Conservation (phyloP, 2,329 filamentous ascomycete genomes). For the Catunica adiposa region DNA sequence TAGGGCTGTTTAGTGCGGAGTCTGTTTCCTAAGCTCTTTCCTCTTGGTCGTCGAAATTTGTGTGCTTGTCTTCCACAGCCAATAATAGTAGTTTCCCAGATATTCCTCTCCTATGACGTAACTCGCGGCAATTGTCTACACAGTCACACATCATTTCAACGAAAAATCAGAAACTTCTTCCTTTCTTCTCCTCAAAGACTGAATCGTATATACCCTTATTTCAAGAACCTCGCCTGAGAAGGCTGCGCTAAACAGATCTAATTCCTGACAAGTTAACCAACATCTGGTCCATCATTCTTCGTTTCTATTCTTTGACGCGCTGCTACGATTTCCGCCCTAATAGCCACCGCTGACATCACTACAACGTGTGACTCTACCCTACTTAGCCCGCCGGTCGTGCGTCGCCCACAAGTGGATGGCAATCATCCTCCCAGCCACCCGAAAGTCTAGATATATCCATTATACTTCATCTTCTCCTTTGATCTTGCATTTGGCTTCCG, state of each 20-base stretch:
- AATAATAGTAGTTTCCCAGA: too few relatives aligned
- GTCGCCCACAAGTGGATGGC: too few relatives aligned
- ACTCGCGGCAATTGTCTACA: background rate
- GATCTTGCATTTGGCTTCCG: background rate
- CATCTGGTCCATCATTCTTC: background rate
- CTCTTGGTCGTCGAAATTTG: too few relatives aligned
- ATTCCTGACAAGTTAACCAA: too few relatives aligned
- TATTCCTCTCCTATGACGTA: background rate
- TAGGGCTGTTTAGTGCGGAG: too few relatives aligned
- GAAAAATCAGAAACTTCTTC: background rate
- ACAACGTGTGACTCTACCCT: conserved; percentile 1
- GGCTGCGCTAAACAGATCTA: background rate
- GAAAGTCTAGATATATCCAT: background rate
- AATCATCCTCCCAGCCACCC: background rate
- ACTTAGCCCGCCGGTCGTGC: background rate
- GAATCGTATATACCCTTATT: background rate
- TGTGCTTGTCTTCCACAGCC: too few relatives aligned
- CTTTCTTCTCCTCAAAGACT: background rate
- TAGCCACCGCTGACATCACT: conserved; percentile 5
- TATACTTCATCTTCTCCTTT: background rate
- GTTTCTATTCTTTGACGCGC: background rate
- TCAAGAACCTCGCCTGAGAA: background rate
- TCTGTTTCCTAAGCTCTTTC: too few relatives aligned
- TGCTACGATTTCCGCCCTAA: background rate
- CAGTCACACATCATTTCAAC: background rate